Conservation (phyloP, 2,329 filamentous ascomycete species). For the Cercospora berteroae region DNA sequence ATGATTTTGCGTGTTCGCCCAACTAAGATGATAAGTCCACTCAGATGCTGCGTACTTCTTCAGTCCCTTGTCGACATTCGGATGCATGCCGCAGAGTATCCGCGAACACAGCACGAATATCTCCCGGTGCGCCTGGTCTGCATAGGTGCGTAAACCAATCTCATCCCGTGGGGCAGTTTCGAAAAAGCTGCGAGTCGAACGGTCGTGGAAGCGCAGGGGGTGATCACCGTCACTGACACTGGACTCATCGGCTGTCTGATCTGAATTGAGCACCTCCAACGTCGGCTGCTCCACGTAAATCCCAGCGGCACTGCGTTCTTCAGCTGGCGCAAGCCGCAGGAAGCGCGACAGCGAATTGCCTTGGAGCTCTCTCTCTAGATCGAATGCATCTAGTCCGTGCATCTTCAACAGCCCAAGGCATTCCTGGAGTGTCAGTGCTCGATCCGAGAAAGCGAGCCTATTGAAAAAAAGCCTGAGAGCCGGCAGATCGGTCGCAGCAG, state of each 20-base stretch:
- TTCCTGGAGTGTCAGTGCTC: conserved; percentile 6
- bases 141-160: not conserved
- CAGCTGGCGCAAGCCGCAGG: conserved; percentile 4
- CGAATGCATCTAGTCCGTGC: not conserved
- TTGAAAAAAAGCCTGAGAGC: conserved; percentile 4
- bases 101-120: conserved; percentile 7
- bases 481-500: not conserved
- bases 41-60: conserved; percentile 3
- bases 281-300: not conserved
- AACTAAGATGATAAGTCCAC: conserved; percentile 9
- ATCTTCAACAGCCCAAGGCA: conserved; percentile 3
- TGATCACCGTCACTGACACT: not conserved
- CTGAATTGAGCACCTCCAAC: not conserved
- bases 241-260: not conserved
- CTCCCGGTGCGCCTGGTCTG: not conserved
- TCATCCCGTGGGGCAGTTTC: not conserved
- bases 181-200: not conserved
- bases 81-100: conserved; percentile 3
- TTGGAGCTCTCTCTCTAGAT: conserved; percentile 12
- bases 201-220: conserved; percentile 10
- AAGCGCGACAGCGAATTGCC: conserved; percentile 6
- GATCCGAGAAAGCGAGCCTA: conserved; percentile 5
- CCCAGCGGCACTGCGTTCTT: conserved; percentile 1
- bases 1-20: not conserved
- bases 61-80: not conserved